These are phyloP conservation scores for Entomortierella parvispora DNA, from an alignment of 192 early-diverging fungal species.

Conservation along the genomic window DNA sequence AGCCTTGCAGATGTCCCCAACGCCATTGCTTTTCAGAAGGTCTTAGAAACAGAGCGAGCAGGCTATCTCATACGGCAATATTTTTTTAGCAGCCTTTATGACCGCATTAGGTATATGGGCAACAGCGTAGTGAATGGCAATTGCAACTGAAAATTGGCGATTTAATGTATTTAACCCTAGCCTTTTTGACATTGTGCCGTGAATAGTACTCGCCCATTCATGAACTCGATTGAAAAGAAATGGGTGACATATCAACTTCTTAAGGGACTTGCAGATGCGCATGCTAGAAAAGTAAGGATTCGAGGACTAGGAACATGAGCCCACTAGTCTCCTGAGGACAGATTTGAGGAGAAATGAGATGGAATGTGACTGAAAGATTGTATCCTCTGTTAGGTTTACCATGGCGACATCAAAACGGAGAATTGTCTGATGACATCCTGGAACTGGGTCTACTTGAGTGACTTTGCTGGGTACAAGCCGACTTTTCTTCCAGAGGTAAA, in stretches of 20 bases:
- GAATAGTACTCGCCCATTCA: conserved; percentile 94
- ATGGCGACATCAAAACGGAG: conserved; percentile 97
- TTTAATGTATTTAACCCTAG: too few species aligned
- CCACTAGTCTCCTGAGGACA: too few species aligned
- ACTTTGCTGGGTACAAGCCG: conserved; percentile 93
- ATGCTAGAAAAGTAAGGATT: conserved; percentile 64
- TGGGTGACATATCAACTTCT: conserved; percentile 96
- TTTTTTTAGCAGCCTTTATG: conserved; percentile 93
- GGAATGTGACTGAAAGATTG: not conserved
- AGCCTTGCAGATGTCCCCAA: conserved; percentile 77
- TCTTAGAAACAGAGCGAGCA: conserved; percentile 90
- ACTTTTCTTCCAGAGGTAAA: conserved; percentile 87
- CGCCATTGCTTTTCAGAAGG: conserved; percentile 78
- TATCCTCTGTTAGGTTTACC: conserved; percentile 68
- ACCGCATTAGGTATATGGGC: conserved; percentile 80
- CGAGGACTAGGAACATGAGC: too few species aligned
- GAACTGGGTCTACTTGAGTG: conserved; percentile 93
- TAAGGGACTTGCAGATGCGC: conserved; percentile 80
- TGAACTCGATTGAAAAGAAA: conserved; percentile 87
- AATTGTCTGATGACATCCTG: conserved; percentile 95
- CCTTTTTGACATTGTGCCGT: too few species aligned
- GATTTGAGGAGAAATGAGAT: too few species aligned
- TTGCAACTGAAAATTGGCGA: too few species aligned
- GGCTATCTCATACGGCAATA: conserved; percentile 91
- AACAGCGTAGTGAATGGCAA: too few species aligned